Percentiles rank a stretch among this genome's conserved stretches.
Evolutionary conservation across 2,329 filamentous ascomycete species (phyloP).

Genomic region (Pezicula rhizophila): DNA sequence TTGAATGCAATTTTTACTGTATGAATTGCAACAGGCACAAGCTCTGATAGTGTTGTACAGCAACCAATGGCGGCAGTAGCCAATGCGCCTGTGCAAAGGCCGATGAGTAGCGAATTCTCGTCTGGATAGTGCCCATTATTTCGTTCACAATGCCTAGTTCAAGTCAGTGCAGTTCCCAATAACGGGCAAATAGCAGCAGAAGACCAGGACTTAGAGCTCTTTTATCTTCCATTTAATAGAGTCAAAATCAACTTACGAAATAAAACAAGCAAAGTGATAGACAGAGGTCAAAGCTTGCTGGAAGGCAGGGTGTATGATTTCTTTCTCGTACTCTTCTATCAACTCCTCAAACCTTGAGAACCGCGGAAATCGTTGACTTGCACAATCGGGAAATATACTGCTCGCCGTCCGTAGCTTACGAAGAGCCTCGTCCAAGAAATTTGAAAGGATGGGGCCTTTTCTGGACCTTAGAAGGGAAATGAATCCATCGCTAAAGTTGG

Average conservation of each 20-base stretch:
- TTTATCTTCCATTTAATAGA: too few relatives aligned
- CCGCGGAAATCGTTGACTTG: neutral
- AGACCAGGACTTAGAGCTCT: too few relatives aligned
- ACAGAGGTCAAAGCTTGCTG: too few relatives aligned
- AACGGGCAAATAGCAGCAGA: too few relatives aligned
- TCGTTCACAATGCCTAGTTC: neutral
- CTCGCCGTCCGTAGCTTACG: neutral
- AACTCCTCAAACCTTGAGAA: neutral
- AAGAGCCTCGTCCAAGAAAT: neutral
- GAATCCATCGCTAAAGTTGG: neutral
- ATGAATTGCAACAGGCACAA: slow-evolving; percentile 21
- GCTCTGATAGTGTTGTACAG: slow-evolving; percentile 15
- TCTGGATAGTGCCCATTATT: neutral
- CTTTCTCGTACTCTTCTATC: neutral
- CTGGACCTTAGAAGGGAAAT: neutral
- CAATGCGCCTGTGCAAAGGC: slow-evolving; percentile 24
- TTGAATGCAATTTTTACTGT: slow-evolving; percentile 20
- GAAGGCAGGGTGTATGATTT: too few relatives aligned
- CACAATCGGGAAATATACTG: neutral
- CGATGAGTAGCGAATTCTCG: slow-evolving; percentile 2
- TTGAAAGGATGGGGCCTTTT: neutral
- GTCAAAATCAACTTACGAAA: too few relatives aligned
- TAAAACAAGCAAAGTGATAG: too few relatives aligned
- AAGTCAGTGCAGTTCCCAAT: neutral
- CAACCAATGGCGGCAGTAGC: slow-evolving; percentile 22